phyloP scores from a whole-genome alignment of 2,329 filamentous ascomycete genomes.

The Camillea tinctor region DNA sequence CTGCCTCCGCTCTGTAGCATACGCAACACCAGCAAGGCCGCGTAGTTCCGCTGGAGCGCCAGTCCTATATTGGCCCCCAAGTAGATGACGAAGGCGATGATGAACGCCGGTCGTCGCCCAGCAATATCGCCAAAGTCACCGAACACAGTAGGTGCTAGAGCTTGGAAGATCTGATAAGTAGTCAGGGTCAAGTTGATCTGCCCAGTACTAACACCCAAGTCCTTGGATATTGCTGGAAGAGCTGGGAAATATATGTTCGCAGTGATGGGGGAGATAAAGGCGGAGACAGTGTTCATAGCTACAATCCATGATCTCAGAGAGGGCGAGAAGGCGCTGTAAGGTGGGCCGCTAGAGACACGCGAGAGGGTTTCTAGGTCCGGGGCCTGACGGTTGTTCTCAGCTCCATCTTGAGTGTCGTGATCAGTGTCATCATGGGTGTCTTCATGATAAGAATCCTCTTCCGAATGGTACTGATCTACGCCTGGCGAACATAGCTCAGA shows the following conservation, averaged over 20 bases:
- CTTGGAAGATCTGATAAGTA: constrained; percentile 65
- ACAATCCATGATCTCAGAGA: constrained; percentile 51
- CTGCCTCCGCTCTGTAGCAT: constrained; percentile 64
- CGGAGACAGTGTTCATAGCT: constrained; percentile 50
- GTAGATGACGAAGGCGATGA: constrained; percentile 57
- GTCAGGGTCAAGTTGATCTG: constrained; percentile 53
- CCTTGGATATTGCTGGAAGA: constrained; percentile 37
- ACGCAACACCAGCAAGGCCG: constrained; percentile 58
- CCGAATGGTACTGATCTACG: constrained; percentile 2
- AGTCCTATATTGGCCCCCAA: constrained; percentile 59
- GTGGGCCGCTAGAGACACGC: constrained; percentile 38
- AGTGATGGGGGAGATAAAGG: constrained; percentile 57
- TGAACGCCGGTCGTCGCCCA: constrained; percentile 61
- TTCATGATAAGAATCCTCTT: constrained; percentile 14
- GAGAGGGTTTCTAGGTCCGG: constrained; percentile 35
- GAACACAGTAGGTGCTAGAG: constrained; percentile 58
- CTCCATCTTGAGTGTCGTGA: constrained; percentile 10
- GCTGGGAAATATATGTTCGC: constrained; percentile 57
- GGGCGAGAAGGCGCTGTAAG: constrained; percentile 41
- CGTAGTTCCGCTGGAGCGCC: constrained; percentile 56
- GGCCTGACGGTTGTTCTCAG: constrained; percentile 11
- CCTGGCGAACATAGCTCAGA: constrained; percentile 1
- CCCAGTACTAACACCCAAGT: constrained; percentile 38
- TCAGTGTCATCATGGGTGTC: constrained; percentile 11
- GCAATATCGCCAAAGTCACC: constrained; percentile 61